Evolutionary conservation across 208 protist species (phyloP).

Genomic region (Leptomonas pyrrhocoris): DNA sequence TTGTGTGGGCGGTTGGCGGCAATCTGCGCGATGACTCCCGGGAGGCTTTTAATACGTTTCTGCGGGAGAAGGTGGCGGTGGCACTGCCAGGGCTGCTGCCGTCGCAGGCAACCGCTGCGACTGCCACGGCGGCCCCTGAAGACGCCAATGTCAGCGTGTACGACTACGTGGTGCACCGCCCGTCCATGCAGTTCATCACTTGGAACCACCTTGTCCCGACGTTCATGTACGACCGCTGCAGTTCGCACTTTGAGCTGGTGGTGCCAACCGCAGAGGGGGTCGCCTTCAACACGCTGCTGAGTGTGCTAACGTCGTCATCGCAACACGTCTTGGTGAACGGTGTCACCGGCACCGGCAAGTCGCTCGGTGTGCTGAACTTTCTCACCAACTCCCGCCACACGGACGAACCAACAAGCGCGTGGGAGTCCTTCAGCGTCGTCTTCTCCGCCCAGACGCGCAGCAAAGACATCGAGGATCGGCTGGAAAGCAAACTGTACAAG

Average conservation of each 20-base stretch:
- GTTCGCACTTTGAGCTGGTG: slow-evolving; percentile 95
- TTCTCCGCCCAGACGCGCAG: slow-evolving; percentile 94
- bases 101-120: slow-evolving; percentile 6
- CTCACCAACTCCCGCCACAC: slow-evolving; percentile 60
- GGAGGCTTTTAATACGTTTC: slow-evolving; percentile 88
- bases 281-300: slow-evolving; percentile 81
- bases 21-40: slow-evolving; percentile 91
- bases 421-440: slow-evolving; percentile 90
- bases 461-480: slow-evolving; percentile 92
- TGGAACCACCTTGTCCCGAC: slow-evolving; percentile 92
- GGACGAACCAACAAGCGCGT: slow-evolving; percentile 78
- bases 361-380: slow-evolving; percentile 77
- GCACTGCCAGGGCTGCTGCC: slow-evolving; percentile 64
- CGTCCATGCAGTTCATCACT: slow-evolving; percentile 86
- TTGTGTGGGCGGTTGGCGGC: slow-evolving; percentile 97
- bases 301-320: slow-evolving; percentile 71
- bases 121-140: not conserved
- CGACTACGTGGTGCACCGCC: slow-evolving; percentile 93
- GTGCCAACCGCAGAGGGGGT: slow-evolving; percentile 96
- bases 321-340: slow-evolving; percentile 93
- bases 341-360: slow-evolving; percentile 96
- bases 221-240: slow-evolving; percentile 85
- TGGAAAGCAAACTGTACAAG: slow-evolving; percentile 95
- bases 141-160: slow-evolving; percentile 78
- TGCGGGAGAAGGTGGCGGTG: slow-evolving; percentile 64